A percentile compares a stretch with the other conserved stretches of the same genome.
Conservation (phyloP, 2,329 filamentous ascomycete genomes). For the Diaporthe citri region DNA sequence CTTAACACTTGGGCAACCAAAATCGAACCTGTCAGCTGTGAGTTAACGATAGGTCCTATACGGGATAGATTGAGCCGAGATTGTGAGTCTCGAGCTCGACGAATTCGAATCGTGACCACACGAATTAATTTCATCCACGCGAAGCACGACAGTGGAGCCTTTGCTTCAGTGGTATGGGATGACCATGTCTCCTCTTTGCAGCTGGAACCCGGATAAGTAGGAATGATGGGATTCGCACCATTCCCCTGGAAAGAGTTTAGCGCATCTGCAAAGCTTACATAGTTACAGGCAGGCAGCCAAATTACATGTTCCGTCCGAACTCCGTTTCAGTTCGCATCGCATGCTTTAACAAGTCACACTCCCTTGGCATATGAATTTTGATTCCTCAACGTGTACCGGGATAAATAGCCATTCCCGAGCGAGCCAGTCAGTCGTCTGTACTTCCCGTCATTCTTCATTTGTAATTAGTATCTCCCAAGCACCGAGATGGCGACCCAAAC, state of each 20-base stretch:
- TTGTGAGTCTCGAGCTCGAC: neutral
- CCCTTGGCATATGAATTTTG: neutral
- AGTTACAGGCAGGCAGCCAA: neutral
- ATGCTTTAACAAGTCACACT: neutral
- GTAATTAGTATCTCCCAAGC: neutral
- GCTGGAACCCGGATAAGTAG: neutral
- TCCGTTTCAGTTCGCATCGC: neutral
- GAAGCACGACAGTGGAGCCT: neutral
- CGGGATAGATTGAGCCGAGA: neutral
- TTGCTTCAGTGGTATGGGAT: neutral
- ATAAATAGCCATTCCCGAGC: neutral
- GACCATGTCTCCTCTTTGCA: neutral
- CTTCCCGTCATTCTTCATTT: too few species aligned
- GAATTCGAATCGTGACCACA: neutral
- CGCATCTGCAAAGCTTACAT: neutral
- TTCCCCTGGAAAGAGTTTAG: neutral
- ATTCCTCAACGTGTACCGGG: too few species aligned
- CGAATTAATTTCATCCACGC: neutral
- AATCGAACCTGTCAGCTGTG: neutral
- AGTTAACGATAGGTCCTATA: neutral
- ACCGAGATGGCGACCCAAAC: slow-evolving; percentile 7
- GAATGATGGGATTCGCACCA: neutral
- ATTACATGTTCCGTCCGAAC: neutral
- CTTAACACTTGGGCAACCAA: neutral
- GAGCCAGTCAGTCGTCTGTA: accelerated